phyloP scores from a whole-genome alignment of 352 stramenopile genomes.

The Vaucheria bursata region DNA sequence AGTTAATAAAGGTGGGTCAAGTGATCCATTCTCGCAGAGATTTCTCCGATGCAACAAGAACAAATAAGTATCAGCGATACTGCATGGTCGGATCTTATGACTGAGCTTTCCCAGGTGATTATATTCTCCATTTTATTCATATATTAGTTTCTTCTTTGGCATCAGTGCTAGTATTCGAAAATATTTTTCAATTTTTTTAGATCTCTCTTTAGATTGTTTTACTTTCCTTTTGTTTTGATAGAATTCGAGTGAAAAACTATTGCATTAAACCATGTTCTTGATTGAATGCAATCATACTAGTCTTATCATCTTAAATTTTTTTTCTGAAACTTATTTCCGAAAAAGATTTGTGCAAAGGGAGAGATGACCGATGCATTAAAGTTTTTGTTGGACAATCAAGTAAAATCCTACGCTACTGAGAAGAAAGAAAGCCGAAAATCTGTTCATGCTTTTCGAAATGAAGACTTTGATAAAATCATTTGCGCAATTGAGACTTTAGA shows the following conservation, averaged over 20 bases:
- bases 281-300: not conserved
- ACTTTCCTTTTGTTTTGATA: not conserved
- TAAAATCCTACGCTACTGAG: conserved; percentile 7
- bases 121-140: no score
- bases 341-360: conserved; percentile 38
- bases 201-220: not conserved
- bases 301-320: not conserved
- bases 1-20: no score
- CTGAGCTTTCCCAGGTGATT: no score
- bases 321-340: not conserved
- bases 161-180: not conserved
- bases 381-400: conserved; percentile 21
- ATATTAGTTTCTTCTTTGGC: no score
- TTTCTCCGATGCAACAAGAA: no score
- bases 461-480: conserved; percentile 31
- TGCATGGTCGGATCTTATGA: no score
- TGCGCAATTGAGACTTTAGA: conserved; percentile 9
- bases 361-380: conserved; percentile 38
- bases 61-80: no score
- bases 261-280: not conserved
- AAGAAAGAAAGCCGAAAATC: conserved; percentile 4
- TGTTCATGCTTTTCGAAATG: not conserved
- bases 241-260: not conserved
- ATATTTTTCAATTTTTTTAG: not conserved
- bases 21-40: no score